Conservation (phyloP, 176 grass and related monocot genomes). For the bread wheat (Triticum aestivum) region DNA sequence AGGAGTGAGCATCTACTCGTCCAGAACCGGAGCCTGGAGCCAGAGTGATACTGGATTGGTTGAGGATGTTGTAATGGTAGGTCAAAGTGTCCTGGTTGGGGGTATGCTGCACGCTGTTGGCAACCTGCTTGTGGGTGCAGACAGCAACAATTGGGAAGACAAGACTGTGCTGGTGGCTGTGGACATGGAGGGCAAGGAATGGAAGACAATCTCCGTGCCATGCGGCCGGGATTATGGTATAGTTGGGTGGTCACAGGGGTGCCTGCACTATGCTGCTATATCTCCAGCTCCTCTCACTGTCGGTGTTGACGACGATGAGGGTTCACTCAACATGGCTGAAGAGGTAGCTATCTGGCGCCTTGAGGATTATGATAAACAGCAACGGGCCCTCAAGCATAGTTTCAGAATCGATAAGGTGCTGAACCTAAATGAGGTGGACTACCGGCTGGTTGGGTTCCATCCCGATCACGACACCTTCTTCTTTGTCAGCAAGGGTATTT, state of each 20-base stretch:
- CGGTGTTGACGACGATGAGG: background rate
- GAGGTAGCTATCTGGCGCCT: background rate
- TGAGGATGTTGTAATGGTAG: no score
- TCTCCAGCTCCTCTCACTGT: background rate
- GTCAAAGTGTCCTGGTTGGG: background rate
- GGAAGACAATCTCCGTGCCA: background rate
- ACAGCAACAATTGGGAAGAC: background rate
- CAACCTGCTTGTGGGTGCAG: fast-evolving
- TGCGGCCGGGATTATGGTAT: background rate
- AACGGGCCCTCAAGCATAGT: background rate
- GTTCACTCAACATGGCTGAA: background rate
- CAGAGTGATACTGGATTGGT: background rate
- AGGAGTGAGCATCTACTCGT: background rate
- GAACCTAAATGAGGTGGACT: fast-evolving
- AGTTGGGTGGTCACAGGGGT: background rate
- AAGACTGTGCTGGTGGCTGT: background rate
- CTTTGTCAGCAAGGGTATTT: fast-evolving
- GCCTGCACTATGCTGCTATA: background rate
- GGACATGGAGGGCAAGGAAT: background rate
- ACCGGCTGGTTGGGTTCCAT: background rate
- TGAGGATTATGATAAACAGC: background rate
- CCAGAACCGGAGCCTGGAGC: background rate
- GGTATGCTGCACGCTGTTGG: background rate
- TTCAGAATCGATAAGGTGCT: background rate
- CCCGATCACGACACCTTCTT: background rate